Base-by-base conservation (phyloP, 2,329 filamentous ascomycete genomes). In the Cordyceps cateniannulata region DNA sequence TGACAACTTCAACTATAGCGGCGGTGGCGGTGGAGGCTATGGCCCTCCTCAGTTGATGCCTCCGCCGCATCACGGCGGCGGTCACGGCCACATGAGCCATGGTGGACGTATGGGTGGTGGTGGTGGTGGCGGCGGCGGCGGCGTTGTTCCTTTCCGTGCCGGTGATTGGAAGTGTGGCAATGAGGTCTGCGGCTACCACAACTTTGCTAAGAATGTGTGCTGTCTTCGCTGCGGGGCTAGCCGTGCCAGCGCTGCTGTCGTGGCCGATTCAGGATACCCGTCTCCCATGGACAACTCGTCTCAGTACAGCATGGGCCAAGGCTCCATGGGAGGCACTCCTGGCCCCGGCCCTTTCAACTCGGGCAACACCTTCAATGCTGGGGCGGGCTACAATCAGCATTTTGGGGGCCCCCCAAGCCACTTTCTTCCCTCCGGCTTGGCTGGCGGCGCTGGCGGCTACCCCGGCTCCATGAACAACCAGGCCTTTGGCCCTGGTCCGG, bases 101-200 rank as follows among this genome's bases (percentile, higher is more conserved):
- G 81, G 81, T 63, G 83, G 89, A 63, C 87, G 90, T 66, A 88
- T 89, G 65, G 89, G 90, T 64, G 87, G 88, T 64, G 88, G 88
- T 64, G 88, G 89, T 64, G 89, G 90, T 64, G 89, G 90, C 7
- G 38, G 38, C 18, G 89, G 90, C 64, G 89, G 90, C 18, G 38
- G 38, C 14, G 89, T 92, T 52, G 95, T 99, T 48, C 95, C 95
- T 18, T 99, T 99, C 88, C 90, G 95, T 70, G 95, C 95, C 60
- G 95, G 95, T 71, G 95, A 99, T 72, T 99, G 95, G 95, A 97
- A 97, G 77, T 99, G 95, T 71, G 95, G 95, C 61, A 95, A 95
- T 66, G 95, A 99, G 71, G 92, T 93, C 42, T 99, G 95, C 73
- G 91, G 90, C 62, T 99, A 99, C 76, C 95, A 99, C 81, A 99